phyloP scores from a whole-genome alignment of 129 eudicot genomes.

The Smallanthus sonchifolius region DNA sequence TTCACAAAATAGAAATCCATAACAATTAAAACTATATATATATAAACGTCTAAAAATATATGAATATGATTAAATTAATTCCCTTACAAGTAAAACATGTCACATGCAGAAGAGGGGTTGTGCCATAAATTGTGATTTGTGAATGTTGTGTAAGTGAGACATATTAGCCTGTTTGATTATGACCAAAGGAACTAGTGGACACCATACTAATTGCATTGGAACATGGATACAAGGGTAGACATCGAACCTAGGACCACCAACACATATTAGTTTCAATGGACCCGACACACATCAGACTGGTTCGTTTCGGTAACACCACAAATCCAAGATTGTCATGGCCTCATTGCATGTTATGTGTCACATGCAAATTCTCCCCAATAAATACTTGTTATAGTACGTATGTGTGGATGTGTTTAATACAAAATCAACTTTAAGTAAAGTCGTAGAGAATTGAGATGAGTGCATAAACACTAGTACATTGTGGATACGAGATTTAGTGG shows the following conservation, averaged over 20 bases:
- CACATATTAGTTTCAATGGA: neutral
- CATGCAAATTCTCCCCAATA: neutral
- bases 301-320: neutral
- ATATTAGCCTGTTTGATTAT: slow-evolving; percentile 24
- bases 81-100: neutral
- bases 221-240: slow-evolving; percentile 28
- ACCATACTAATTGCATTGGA: slow-evolving; percentile 5
- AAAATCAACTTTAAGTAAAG: too few species aligned
- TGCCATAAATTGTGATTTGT: slow-evolving; percentile 17
- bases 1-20: too few species aligned
- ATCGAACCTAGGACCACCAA: slow-evolving; percentile 26
- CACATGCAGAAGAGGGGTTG: slow-evolving; percentile 6
- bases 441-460: too few species aligned
- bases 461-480: too few species aligned
- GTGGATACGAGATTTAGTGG: too few species aligned
- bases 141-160: slow-evolving; percentile 15
- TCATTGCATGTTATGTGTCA: slow-evolving; percentile 1
- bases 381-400: neutral
- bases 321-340: slow-evolving; percentile 1
- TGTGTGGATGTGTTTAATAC: too few species aligned
- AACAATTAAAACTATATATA: too few species aligned
- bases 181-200: slow-evolving; percentile 34
- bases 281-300: neutral
- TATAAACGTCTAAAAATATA: too few species aligned
- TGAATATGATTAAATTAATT: neutral